Conservation (phyloP, 257 asterid species). For the Verbena officinalis region DNA sequence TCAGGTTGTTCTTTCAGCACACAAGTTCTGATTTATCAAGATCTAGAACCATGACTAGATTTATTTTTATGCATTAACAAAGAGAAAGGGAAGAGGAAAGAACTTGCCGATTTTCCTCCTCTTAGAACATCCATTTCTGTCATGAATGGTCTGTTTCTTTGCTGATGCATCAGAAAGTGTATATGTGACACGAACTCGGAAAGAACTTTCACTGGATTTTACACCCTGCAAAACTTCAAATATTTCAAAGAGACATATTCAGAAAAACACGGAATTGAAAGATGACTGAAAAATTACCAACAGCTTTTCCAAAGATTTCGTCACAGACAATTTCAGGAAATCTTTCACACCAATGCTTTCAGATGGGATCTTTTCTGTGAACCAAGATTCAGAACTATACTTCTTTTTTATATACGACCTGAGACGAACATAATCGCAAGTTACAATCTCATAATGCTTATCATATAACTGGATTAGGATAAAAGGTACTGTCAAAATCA, state of each 20-base stretch:
- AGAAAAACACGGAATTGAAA: slow-evolving; percentile 13
- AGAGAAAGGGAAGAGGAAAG: neutral
- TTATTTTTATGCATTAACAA: slow-evolving; percentile 13
- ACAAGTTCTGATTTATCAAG: slow-evolving; percentile 16
- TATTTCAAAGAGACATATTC: slow-evolving; percentile 24
- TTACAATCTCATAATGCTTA: neutral
- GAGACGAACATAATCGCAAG: slow-evolving; percentile 33
- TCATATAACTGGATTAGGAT: neutral
- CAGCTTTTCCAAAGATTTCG: slow-evolving; percentile 55
- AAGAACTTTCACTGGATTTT: slow-evolving; percentile 52
- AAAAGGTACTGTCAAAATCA: slow-evolving; percentile 8
- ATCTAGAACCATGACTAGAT: neutral
- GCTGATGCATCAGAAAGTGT: slow-evolving; percentile 46
- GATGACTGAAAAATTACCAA: slow-evolving; percentile 50
- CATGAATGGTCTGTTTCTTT: slow-evolving; percentile 34
- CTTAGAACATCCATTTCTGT: slow-evolving; percentile 60
- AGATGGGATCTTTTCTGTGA: slow-evolving; percentile 44
- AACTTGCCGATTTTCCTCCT: slow-evolving; percentile 73
- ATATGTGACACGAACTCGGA: slow-evolving; percentile 68
- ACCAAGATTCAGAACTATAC: slow-evolving; percentile 60
- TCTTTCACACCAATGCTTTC: slow-evolving; percentile 58
- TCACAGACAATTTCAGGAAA: slow-evolving; percentile 60
- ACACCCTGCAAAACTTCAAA: slow-evolving; percentile 57
- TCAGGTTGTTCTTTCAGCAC: slow-evolving; percentile 15
- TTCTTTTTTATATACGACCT: slow-evolving; percentile 67